These are phyloP conservation scores for Apiotrichum brassicae DNA, from an alignment of 1,284 basidiomycete species.

Conservation along the genomic window DNA sequence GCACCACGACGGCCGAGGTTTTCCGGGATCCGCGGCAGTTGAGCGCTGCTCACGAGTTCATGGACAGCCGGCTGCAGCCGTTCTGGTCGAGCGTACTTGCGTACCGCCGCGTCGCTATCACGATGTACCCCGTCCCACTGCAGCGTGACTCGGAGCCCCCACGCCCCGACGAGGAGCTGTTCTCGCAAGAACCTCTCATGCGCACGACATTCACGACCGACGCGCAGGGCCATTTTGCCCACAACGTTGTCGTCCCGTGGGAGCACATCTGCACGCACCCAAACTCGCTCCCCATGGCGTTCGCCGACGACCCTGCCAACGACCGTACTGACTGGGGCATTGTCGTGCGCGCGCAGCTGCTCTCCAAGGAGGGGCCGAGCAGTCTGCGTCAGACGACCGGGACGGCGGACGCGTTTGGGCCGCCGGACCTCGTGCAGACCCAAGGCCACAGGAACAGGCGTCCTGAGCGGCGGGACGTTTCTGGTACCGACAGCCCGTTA, in stretches of 20 bases:
- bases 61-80: slow-evolving; percentile 64
- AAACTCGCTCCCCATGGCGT: slow-evolving; percentile 55
- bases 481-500: too few species aligned
- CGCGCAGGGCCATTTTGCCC: slow-evolving; percentile 64
- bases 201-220: slow-evolving; percentile 54
- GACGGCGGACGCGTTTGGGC: neutral
- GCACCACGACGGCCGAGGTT: slow-evolving; percentile 14
- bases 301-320: slow-evolving; percentile 49
- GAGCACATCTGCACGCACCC: slow-evolving; percentile 60
- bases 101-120: slow-evolving; percentile 30
- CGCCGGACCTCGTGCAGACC: neutral
- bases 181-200: slow-evolving; percentile 50
- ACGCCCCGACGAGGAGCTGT: slow-evolving; percentile 26
- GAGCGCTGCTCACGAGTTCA: slow-evolving; percentile 60
- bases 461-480: too few species aligned
- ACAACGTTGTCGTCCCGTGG: slow-evolving; percentile 60
- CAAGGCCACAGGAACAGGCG: too few species aligned
- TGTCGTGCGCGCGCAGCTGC: slow-evolving; percentile 19
- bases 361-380: slow-evolving; percentile 10
- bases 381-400: slow-evolving; percentile 2
- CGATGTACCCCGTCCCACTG: slow-evolving; percentile 24
- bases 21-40: slow-evolving; percentile 37
- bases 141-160: neutral
- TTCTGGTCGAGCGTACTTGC: slow-evolving; percentile 53
- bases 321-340: slow-evolving; percentile 44